A percentile compares a stretch with the other conserved stretches of the same genome.
These are phyloP conservation scores for Metschnikowia continentalis DNA, from an alignment of 805 yeast species.

Conservation along the genomic window DNA sequence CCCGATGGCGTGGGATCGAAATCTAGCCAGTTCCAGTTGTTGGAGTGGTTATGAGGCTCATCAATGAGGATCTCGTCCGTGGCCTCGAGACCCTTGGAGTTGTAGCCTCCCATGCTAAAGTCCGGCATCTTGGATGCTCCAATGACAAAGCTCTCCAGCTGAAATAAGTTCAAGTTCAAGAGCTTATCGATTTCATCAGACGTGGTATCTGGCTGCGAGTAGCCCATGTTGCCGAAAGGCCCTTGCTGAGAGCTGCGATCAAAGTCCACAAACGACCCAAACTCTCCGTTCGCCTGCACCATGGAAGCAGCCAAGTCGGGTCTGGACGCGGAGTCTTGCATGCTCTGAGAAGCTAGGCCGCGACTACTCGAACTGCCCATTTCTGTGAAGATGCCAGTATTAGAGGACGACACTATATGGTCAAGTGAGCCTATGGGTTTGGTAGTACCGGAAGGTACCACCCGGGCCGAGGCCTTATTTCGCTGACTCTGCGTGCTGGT, in stretches of 20 bases:
- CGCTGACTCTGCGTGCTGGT: slow-evolving; percentile 15
- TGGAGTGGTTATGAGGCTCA: slow-evolving; percentile 16
- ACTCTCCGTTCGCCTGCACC: background rate
- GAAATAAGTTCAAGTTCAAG: slow-evolving; percentile 37
- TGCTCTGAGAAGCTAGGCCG: background rate
- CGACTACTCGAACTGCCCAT: background rate
- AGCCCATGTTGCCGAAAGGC: background rate
- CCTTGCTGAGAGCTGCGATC: slow-evolving; percentile 2
- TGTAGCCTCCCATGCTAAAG: slow-evolving; percentile 6
- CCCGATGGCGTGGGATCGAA: slow-evolving; percentile 25
- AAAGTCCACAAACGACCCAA: slow-evolving; percentile 7
- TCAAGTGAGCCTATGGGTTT: slow-evolving; percentile 4
- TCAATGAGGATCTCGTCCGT: slow-evolving; percentile 32
- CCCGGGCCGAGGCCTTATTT: background rate
- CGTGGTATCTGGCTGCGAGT: slow-evolving; percentile 12
- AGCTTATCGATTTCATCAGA: slow-evolving; percentile 39
- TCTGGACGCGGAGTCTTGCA: background rate
- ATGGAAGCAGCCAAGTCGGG: background rate
- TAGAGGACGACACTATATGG: slow-evolving; percentile 9
- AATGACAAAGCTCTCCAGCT: slow-evolving; percentile 28
- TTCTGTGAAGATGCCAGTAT: slow-evolving; percentile 11
- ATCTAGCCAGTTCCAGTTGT: slow-evolving; percentile 40
- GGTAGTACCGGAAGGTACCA: background rate
- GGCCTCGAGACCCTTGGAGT: slow-evolving; percentile 22
- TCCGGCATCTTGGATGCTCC: slow-evolving; percentile 17